Base-by-base conservation (phyloP, 345 rosid genomes). In the Eucalyptus cloeziana region DNA sequence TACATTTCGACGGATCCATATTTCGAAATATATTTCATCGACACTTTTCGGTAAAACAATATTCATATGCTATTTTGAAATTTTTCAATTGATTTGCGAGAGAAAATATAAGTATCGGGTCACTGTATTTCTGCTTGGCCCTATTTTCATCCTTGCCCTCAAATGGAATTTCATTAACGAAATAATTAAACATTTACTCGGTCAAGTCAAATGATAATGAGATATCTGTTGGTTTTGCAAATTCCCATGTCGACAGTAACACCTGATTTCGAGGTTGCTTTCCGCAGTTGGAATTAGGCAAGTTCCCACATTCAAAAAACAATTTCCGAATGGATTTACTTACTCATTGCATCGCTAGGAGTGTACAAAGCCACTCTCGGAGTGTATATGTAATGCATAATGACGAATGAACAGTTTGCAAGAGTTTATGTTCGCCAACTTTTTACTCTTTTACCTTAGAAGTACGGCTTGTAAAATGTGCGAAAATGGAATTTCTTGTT, bases 11-110 rank as follows among this genome's bases (percentile, higher is more conserved):
- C 3, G 2, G 3, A 56, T 56, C 13, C 30, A 56, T 56, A 56
- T 56, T 56, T 56, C 6, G 10, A 56, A 22, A 24, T 56, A 56
- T 24, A 56, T 56, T 56, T 56, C 62, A 56, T 56, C 0, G 62
- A 56, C 62, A 56, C 6, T 52, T 52, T 52, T 56, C 1, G 30
- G 30, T 56, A 56, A 56, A 56, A 56, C 2, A 56, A 56, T 22
- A 56, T 27, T 71, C 45, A 19, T 19, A 37, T 33, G 81, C 45
- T 43, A 14, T n/a, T n/a, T n/a, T 64, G 37, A 14, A n/a, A n/a
- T 0, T 14, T n/a, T 15, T 64, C 37, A 14, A n/a, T 64, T n/a
- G 40, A 64, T 52, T 1, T 7, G 19, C 4, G 8, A 4, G 40
- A 64, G 40, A 31, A 64, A n/a, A 7, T n/a, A 21, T 69, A 24